Evolutionary conservation across 306 rosid genomes (phyloP), one percentile per base, ranked within the genome.

Genomic region (Cucurbita maxima): DNA sequence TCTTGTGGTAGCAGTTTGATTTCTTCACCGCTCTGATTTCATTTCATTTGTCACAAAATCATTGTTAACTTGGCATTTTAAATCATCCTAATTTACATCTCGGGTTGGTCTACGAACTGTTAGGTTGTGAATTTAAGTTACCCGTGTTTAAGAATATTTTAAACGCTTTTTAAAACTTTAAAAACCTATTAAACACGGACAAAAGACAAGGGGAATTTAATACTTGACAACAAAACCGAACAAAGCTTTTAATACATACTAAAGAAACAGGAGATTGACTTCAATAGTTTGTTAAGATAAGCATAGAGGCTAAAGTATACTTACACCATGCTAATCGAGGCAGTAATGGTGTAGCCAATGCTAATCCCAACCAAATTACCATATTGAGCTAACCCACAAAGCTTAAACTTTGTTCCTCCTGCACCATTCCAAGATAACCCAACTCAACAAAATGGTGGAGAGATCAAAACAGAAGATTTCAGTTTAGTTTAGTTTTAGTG

Each of bases 271-370:
- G 41, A 25, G 38, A 4, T 57, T 57, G 61, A 57, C 37, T 57
- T 57, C 38, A 20, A 8, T 25, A 57, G 61, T 20, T 20, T 0
- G 60, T 56, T 56, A 8, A 56, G 14, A 57, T 57, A 47, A 47
- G 52, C 52, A 10, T 47, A 47, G 5, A 48, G 34, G 34, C 3
- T 30, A 30, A 48, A 48, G n/a, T 12, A 48, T 50, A 79, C 96
- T 83, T 86, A 94, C 98, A 94, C 97, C 95, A 94, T 86, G 76
- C 97, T 90, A 71, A 90, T 94, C 43, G 97, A 94, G 37, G 97
- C 97, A 16, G 97, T 94, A 64, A 94, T 94, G 6, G 97, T 94
- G 88, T 94, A 94, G 14, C 99, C 99, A 83, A 94, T 80, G 6
- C 92, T 85, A 44, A 94, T 88, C 16, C 99, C 99, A 5, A 91